These are phyloP conservation scores for Beta vulgaris DNA, from an alignment of 148 eudicot species.

Conservation along the genomic window DNA sequence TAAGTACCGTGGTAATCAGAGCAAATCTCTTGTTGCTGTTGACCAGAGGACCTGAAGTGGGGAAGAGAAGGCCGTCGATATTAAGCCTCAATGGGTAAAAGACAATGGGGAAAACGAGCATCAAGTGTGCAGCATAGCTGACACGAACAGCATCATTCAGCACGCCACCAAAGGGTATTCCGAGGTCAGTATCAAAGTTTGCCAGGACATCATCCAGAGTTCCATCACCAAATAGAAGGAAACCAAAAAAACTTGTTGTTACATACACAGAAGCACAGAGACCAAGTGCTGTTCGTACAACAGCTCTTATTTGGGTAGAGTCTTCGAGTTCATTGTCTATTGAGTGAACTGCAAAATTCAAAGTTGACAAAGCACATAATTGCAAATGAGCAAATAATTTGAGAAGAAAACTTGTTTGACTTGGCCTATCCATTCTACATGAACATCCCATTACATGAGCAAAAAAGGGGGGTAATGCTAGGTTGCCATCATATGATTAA, in stretches of 20 bases:
- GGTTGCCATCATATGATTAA: not conserved
- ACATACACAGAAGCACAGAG: conserved; percentile 63
- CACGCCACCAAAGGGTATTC: conserved; percentile 51
- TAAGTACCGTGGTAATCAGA: conserved; percentile 39
- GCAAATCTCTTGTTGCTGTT: conserved; percentile 45
- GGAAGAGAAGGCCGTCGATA: conserved; percentile 59
- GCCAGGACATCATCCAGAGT: conserved; percentile 71
- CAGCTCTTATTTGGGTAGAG: conserved; percentile 43
- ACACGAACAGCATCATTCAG: conserved; percentile 69
- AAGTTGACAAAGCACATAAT: conserved; percentile 4
- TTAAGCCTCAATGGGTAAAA: conserved; percentile 63
- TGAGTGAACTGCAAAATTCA: conserved; percentile 55
- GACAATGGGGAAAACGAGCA: conserved; percentile 78
- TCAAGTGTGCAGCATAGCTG: conserved; percentile 71
- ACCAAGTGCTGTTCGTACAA: conserved; percentile 55
- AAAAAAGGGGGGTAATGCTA: not conserved
- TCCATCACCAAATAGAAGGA: conserved; percentile 64
- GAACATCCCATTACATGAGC: too few relatives aligned
- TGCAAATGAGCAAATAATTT: not conserved
- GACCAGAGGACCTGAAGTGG: conserved; percentile 43
- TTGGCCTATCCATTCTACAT: too few relatives aligned
- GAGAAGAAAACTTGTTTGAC: conserved; percentile 1
- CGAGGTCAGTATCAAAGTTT: conserved; percentile 67
- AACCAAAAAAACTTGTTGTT: conserved; percentile 70
- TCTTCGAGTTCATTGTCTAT: conserved; percentile 75